Base-by-base conservation (phyloP, 2,329 filamentous ascomycete genomes). In the Huntiella omanensis region DNA sequence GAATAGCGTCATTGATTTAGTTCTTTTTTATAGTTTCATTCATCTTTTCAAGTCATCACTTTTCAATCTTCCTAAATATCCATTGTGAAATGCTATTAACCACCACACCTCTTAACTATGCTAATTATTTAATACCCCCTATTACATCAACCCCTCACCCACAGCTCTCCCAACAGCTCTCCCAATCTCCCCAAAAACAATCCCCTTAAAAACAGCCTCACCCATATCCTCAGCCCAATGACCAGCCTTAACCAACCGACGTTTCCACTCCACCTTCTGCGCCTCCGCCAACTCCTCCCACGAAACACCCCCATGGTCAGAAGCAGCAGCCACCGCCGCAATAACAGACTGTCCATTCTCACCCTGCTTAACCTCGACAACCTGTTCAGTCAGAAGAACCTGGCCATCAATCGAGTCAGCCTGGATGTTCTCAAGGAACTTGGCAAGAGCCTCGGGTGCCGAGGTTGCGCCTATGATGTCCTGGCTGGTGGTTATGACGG, bases 191-290 rank as follows among this genome's bases (percentile, higher is more conserved):
- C 77, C 73, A 61, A 92, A 92, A 51, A 92, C 64, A 32, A 92
- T 72, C 2, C 83, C 81, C 61, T 78, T 76, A 53, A 92, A 71
- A 28, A 91, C 73, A 7, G 67, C 69, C 64, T 88, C 83, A 2
- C 83, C 82, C 67, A 88, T 82, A 34, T 74, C 69, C 57, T 79
- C 76, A n/a, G 73, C 73, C 84, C 83, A 92, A 52, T 85, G 74
- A 0, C 84, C 84, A 0, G 82, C 77, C 46, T 77, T 68, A 47
- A 67, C 66, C 33, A 92, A 67, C 56, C 70, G 73, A 53, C 71
- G 61, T 62, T 76, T 84, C 85, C 85, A 92, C 13, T 66, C 63
- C 44, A 66, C 62, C 58, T 73, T 73, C 59, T 87, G 73, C 46
- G 71, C 62, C 10, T 69, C 64, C 4, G 66, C 65, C 39, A 93